Percentiles rank a stretch among this genome's conserved stretches.
Conservation (phyloP, 371 early-diverging fungal genomes). For the Syncephalastrum monosporum region DNA sequence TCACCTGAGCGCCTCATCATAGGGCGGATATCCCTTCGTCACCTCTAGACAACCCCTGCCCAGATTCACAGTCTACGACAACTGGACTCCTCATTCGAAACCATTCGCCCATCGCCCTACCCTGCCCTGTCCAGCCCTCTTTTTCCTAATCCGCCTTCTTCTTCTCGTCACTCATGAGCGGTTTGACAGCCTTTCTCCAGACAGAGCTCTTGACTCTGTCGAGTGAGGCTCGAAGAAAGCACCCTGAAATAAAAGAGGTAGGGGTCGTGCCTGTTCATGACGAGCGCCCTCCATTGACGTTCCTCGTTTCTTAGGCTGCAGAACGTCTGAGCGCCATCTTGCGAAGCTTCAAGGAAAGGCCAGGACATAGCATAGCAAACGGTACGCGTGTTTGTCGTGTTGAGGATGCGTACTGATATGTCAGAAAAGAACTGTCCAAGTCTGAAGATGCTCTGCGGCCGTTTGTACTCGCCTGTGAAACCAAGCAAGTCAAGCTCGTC, state of each 20-base stretch:
- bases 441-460: slow-evolving; percentile 85
- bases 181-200: slow-evolving; percentile 70
- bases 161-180: slow-evolving; percentile 41
- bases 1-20: no score
- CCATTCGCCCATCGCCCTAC: no score
- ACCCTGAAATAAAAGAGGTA: slow-evolving; percentile 96
- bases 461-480: slow-evolving; percentile 88
- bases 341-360: slow-evolving; percentile 60
- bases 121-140: no score
- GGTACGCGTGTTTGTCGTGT: slow-evolving; percentile 26
- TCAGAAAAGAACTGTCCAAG: slow-evolving; percentile 68
- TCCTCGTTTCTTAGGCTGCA: slow-evolving; percentile 43
- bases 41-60: no score
- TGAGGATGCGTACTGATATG: neutral
- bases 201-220: slow-evolving; percentile 87
- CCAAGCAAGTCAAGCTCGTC: slow-evolving; percentile 82
- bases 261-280: neutral
- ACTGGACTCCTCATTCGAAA: no score
- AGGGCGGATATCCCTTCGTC: no score
- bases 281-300: neutral
- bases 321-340: slow-evolving; percentile 58
- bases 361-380: slow-evolving; percentile 53
- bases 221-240: slow-evolving; percentile 85
- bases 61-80: no score
- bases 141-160: slow-evolving; percentile 1